These are phyloP conservation scores for Przewalskia tangutica DNA, from an alignment of 257 asterid species.

Conservation along the genomic window DNA sequence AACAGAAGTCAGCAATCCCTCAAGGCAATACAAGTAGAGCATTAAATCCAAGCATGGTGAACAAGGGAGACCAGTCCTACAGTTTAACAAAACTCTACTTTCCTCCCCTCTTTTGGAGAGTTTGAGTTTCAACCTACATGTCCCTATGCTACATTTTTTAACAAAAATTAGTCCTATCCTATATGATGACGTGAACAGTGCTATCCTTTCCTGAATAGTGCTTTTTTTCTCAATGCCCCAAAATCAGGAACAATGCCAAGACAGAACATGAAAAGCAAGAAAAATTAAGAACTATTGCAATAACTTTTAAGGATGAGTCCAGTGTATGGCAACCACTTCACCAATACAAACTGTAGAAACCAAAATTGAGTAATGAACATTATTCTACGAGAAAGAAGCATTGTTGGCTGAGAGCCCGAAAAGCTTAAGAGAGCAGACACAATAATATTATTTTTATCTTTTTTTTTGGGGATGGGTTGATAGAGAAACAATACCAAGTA, in stretches of 20 bases:
- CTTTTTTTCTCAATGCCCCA: neutral
- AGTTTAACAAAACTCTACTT: neutral
- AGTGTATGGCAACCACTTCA: neutral
- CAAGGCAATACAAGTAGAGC: neutral
- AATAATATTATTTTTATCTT: neutral
- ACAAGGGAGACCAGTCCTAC: neutral
- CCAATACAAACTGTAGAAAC: neutral
- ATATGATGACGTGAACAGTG: neutral
- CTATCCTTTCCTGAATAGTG: neutral
- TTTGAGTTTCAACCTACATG: neutral
- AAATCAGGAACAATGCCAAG: neutral
- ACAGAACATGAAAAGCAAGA: neutral
- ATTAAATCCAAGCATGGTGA: neutral
- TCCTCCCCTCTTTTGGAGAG: neutral
- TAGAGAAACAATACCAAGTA: neutral
- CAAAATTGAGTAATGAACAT: neutral
- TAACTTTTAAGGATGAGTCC: neutral
- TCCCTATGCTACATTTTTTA: neutral
- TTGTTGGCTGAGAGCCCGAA: neutral
- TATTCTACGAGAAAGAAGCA: neutral
- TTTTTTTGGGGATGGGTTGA: neutral
- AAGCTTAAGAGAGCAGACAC: neutral
- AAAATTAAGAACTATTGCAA: neutral
- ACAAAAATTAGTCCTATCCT: neutral
- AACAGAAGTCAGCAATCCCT: neutral